Base-by-base conservation (phyloP, 352 stramenopile species). In the Globisporangium yorkense region DNA sequence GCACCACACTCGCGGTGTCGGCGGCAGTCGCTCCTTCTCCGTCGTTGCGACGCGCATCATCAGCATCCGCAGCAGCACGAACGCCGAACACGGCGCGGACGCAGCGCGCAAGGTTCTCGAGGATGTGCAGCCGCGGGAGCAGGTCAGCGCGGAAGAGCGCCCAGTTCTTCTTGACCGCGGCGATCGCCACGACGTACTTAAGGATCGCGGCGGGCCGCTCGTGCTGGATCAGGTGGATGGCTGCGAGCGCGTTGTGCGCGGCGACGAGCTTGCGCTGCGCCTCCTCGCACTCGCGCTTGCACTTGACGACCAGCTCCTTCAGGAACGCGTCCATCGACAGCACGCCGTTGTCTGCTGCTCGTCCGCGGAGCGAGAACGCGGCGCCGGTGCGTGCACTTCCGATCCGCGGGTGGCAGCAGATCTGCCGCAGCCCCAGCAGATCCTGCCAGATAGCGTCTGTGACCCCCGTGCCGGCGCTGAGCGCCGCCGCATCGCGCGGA, bases 401-500 rank as follows among this genome's bases (percentile, higher is more conserved):
- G 16, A 98, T 79, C 65, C 97, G 89, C 7, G 91, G 92, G 68
- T 98, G 92, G 47, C 89, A 97, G 59, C 92, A 98, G 4, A 96
- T 80, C 61, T 97, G 90, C 15, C 91, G 81, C 37, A 98, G 68
- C 39, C 82, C 63, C 20, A 97, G 71, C 9, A 98, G 56, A 18
- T 84, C 78, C 33, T 80, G 64, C 67, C 80, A 82, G 27, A 97
- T 59, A 5, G 44, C 57, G 40, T 83, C 73, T 24, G 70, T 65
- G 18, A 73, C 68, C 18, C 67, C 65, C 10, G 29, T 15, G 31
- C 8, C 27, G 1, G 37, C 24, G 24, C 24, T 27, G 24, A 27
- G 24, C 24, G 24, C 16, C 18, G 12, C 24, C 29, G 18, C n/a
- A 9, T 10, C 24, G 15, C 45, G 6, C n/a, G 55, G 61, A 13